phyloP scores from a whole-genome alignment of 192 early-diverging fungal genomes.

The Linnemannia exigua region DNA sequence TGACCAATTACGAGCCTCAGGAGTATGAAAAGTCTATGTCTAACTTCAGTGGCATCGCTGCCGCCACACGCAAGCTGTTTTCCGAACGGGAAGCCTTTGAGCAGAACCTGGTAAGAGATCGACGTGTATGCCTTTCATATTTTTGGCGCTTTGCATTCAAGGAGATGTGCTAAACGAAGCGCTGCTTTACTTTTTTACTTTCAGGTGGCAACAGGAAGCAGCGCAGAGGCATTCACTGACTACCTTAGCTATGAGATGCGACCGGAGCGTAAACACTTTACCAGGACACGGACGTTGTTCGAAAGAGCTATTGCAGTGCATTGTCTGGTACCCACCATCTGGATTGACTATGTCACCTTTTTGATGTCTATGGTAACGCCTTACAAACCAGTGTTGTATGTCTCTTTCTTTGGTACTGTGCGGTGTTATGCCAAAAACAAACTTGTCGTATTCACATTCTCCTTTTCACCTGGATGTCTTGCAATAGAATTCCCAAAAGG shows the following conservation, averaged over 20 bases:
- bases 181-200: not conserved
- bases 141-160: not conserved
- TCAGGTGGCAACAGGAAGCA: slow-evolving; percentile 36
- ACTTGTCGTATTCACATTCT: not conserved
- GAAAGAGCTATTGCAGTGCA: slow-evolving; percentile 76
- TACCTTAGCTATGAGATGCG: slow-evolving; percentile 70
- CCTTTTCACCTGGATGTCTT: not conserved
- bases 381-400: not conserved
- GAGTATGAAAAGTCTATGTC: slow-evolving; percentile 73
- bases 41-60: slow-evolving; percentile 57
- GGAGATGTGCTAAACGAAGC: not conserved
- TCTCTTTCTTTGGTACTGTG: too few species aligned
- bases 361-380: slow-evolving; percentile 58
- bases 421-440: not conserved
- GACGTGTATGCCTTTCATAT: not conserved
- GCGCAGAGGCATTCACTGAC: slow-evolving; percentile 62
- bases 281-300: slow-evolving; percentile 65
- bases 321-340: slow-evolving; percentile 70
- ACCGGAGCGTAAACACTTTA: slow-evolving; percentile 33
- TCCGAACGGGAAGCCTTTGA: slow-evolving; percentile 67
- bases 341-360: slow-evolving; percentile 78
- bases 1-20: slow-evolving; percentile 62
- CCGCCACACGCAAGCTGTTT: slow-evolving; percentile 57
- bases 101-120: slow-evolving; percentile 61
- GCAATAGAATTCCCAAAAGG: slow-evolving; percentile 28